Conservation (phyloP, 2,329 filamentous ascomycete genomes). For the Fusarium graminum region DNA sequence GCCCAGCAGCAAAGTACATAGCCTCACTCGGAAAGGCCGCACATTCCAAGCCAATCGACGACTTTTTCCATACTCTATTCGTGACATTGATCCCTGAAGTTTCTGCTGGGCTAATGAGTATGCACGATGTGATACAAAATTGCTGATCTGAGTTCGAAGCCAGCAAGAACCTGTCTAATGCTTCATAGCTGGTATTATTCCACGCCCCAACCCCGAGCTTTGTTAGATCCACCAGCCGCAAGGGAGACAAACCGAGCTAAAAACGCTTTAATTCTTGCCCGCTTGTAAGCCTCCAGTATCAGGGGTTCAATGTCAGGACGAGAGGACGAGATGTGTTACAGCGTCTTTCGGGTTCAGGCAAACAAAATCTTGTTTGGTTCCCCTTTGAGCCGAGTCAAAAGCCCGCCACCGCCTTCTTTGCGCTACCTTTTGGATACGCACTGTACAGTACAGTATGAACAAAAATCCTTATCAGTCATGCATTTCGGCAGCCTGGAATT, state of each 20-base stretch:
- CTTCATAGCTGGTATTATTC: constrained; percentile 36
- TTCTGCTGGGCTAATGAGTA: constrained; percentile 8
- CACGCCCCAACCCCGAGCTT: constrained; percentile 29
- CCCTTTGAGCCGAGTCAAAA: constrained; percentile 47
- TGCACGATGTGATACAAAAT: constrained; percentile 25
- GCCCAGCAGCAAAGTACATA: constrained; percentile 11
- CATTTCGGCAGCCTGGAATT: constrained; percentile 19
- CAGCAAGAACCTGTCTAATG: constrained; percentile 22
- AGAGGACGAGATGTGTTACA: neutral
- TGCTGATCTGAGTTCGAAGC: constrained; percentile 23
- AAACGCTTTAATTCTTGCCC: constrained; percentile 41
- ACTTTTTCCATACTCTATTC: neutral
- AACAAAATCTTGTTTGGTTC: constrained; percentile 16
- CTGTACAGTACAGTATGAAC: constrained; percentile 42
- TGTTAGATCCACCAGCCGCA: constrained; percentile 41
- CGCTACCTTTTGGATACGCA: constrained; percentile 30
- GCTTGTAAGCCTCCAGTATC: constrained; percentile 24
- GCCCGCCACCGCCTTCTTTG: constrained; percentile 47
- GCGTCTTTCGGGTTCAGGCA: constrained; percentile 20
- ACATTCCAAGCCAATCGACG: constrained; percentile 1
- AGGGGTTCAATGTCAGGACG: neutral
- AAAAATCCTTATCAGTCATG: constrained; percentile 27
- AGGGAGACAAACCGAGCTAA: constrained; percentile 46
- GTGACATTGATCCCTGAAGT: neutral
- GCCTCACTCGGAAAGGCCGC: constrained; percentile 19